phyloP scores from a whole-genome alignment of 495 filamentous ascomycete genomes.

The Hypoxylon intermedium region DNA sequence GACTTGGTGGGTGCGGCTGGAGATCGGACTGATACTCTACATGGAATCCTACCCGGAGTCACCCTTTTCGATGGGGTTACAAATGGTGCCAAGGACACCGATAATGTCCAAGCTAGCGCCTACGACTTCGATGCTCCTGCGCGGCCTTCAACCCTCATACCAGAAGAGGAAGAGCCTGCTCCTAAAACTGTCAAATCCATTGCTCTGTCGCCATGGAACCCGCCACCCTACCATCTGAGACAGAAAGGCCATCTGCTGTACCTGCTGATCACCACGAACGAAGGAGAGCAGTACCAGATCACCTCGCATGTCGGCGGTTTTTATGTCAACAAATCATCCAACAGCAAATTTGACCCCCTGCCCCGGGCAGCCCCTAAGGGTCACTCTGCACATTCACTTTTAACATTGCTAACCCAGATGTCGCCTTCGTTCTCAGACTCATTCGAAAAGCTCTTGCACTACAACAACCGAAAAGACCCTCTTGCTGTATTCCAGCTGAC shows the following conservation, averaged over 20 bases:
- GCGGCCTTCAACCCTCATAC: conserved; percentile 73
- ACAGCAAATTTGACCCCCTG: conserved; percentile 88
- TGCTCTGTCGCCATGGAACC: conserved; percentile 92
- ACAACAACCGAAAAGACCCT: conserved; percentile 82
- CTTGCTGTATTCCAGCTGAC: conserved; percentile 93
- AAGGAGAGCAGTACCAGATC: conserved; percentile 91
- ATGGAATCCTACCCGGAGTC: conserved; percentile 84
- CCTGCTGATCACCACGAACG: conserved; percentile 82
- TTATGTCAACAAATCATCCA: conserved; percentile 92
- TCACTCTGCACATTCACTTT: conserved; percentile 80
- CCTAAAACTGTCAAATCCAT: conserved; percentile 92
- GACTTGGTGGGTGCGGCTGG: conserved; percentile 93
- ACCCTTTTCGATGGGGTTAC: conserved; percentile 83
- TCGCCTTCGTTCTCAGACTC: conserved; percentile 81
- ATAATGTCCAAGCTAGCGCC: conserved; percentile 64
- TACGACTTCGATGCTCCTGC: conserved; percentile 79
- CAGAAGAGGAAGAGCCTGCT: conserved; percentile 64
- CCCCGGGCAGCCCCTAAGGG: conserved; percentile 74
- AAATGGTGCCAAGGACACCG: conserved; percentile 52
- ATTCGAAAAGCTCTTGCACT: conserved; percentile 78
- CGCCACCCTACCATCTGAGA: conserved; percentile 86
- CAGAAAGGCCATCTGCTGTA: conserved; percentile 95
- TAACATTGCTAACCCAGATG: conserved; percentile 75
- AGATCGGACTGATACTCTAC: conserved; percentile 84
- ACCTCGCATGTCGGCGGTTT: conserved; percentile 94